These are phyloP conservation scores for Colletotrichum camelliae DNA, from an alignment of 2,329 filamentous ascomycete species.

Conservation along the genomic window DNA sequence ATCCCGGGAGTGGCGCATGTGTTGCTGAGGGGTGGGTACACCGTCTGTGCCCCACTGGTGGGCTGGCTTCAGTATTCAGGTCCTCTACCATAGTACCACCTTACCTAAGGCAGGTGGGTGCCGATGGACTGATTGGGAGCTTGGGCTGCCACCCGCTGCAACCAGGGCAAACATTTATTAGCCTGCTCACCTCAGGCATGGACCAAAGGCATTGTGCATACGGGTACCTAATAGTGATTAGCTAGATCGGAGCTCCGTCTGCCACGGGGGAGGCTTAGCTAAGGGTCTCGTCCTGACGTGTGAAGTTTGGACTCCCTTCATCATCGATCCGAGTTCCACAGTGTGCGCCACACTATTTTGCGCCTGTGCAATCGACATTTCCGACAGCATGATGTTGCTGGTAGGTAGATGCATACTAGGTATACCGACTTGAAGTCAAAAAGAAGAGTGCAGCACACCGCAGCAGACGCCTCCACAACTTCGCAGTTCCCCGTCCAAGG, in stretches of 20 bases:
- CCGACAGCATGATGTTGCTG: background rate
- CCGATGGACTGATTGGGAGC: background rate
- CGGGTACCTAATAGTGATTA: background rate
- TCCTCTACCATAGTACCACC: no score
- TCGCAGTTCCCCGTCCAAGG: background rate
- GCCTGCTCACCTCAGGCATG: background rate
- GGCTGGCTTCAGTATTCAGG: background rate
- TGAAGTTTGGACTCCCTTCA: background rate
- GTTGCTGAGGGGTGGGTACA: background rate
- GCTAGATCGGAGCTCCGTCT: background rate
- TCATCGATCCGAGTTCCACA: background rate
- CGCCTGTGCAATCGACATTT: background rate
- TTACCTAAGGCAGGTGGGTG: background rate
- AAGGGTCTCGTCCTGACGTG: background rate
- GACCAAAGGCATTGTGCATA: background rate
- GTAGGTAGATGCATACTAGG: background rate
- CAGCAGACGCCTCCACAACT: background rate
- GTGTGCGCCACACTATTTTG: background rate
- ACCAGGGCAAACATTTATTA: background rate
- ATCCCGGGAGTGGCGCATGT: background rate
- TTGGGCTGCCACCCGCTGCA: constrained; percentile 5
- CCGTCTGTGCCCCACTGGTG: background rate
- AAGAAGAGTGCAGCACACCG: background rate
- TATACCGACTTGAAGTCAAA: background rate
- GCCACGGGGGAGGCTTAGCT: background rate